phyloP scores from a whole-genome alignment of 768 basidiomycete species.

The Collybiopsis confluens region DNA sequence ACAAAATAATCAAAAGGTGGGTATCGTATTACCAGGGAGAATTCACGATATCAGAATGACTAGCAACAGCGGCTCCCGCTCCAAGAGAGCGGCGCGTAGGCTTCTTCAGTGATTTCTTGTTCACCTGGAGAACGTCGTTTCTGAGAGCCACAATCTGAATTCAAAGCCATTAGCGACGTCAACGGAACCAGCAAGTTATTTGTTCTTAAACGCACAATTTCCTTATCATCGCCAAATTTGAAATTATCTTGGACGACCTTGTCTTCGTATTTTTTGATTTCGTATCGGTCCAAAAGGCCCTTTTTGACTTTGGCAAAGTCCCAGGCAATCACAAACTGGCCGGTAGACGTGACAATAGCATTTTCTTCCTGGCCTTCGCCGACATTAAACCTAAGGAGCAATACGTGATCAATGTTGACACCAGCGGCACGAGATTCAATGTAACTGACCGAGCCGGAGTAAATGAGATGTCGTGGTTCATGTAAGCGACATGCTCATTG shows the following conservation, averaged over 20 bases:
- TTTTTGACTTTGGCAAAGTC: slow-evolving; percentile 96
- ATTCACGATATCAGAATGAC: slow-evolving; percentile 66
- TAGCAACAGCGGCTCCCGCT: slow-evolving; percentile 37
- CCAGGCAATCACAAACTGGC: slow-evolving; percentile 92
- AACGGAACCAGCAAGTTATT: not conserved
- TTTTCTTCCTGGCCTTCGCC: slow-evolving; percentile 87
- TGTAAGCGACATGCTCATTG: slow-evolving; percentile 90
- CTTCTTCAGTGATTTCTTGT: slow-evolving; percentile 88
- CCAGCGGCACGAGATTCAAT: slow-evolving; percentile 4
- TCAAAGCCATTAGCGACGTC: not conserved
- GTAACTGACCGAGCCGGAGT: slow-evolving; percentile 80
- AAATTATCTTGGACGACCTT: slow-evolving; percentile 96
- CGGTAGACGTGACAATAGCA: slow-evolving; percentile 92
- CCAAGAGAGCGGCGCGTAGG: slow-evolving; percentile 74
- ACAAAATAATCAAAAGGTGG: not conserved
- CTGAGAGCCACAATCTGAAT: slow-evolving; percentile 89
- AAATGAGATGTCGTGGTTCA: slow-evolving; percentile 83
- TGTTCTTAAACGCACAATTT: slow-evolving; percentile 83
- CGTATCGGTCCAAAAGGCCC: slow-evolving; percentile 86
- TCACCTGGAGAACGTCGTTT: slow-evolving; percentile 89
- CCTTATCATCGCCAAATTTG: slow-evolving; percentile 95
- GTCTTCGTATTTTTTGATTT: slow-evolving; percentile 95
- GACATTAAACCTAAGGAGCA: slow-evolving; percentile 80
- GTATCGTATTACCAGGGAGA: slow-evolving; percentile 43
- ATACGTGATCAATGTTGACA: slow-evolving; percentile 6